Conservation (phyloP, 306 rosid genomes). For the Malus fusca region DNA sequence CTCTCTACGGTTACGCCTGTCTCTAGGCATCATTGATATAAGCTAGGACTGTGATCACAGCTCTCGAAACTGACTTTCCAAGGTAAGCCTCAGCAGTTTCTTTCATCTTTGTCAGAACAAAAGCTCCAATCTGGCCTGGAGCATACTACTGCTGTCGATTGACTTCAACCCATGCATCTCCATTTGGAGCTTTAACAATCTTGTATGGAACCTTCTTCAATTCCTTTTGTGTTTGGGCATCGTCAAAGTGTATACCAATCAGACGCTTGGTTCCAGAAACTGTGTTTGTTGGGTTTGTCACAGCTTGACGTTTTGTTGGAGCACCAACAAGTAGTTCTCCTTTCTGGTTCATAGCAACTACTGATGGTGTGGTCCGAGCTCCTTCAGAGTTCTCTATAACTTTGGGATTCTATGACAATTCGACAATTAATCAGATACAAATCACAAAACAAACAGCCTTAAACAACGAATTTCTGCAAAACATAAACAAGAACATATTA, state of each 20-base stretch:
- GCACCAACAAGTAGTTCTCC: constrained; percentile 87
- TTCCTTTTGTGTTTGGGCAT: constrained; percentile 84
- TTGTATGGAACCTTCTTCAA: constrained; percentile 93
- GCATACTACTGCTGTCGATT: constrained; percentile 81
- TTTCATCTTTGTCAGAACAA: constrained; percentile 76
- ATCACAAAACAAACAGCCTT: background rate
- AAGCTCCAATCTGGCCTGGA: constrained; percentile 88
- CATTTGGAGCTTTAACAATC: constrained; percentile 83
- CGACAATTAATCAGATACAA: background rate
- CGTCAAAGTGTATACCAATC: constrained; percentile 82
- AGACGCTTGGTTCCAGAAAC: constrained; percentile 77
- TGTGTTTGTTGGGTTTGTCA: constrained; percentile 81
- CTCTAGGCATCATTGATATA: constrained; percentile 84
- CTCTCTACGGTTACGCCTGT: constrained; percentile 82
- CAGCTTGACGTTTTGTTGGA: constrained; percentile 90
- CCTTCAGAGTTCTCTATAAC: constrained; percentile 85
- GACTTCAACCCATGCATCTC: constrained; percentile 97
- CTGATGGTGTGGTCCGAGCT: constrained; percentile 84
- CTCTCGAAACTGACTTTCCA: constrained; percentile 68
- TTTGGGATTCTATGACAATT: constrained; percentile 48
- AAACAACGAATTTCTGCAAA: background rate
- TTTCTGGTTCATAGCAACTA: constrained; percentile 85
- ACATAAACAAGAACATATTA: background rate
- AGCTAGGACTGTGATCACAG: constrained; percentile 86
- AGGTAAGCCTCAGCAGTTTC: constrained; percentile 92